Evolutionary conservation across 768 basidiomycete species (phyloP).

Genomic region (Hortiboletus campestris): DNA sequence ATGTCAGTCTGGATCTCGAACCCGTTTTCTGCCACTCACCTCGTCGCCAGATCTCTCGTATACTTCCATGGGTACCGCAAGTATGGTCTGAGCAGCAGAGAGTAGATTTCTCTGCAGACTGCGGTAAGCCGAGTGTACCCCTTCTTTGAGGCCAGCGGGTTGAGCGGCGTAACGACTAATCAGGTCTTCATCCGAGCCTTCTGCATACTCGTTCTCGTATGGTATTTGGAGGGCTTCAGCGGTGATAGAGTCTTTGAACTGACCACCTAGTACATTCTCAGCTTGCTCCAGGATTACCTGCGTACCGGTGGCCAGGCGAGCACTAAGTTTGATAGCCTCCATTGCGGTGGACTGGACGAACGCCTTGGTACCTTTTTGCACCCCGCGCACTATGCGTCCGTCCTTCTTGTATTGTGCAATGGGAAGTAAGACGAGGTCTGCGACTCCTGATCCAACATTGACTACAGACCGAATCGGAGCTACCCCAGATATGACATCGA

Average conservation of each 20-base stretch:
- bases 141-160: conserved; percentile 79
- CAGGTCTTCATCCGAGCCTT: conserved; percentile 46
- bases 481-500: conserved; percentile 95
- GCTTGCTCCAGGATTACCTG: conserved; percentile 97
- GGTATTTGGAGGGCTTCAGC: conserved; percentile 62
- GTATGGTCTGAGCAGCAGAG: conserved; percentile 95
- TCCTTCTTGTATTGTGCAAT: conserved; percentile 99
- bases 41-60: conserved; percentile 93
- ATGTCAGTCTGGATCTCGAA: not conserved
- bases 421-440: conserved; percentile 91
- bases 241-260: conserved; percentile 62
- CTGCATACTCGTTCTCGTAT: conserved; percentile 29
- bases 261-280: conserved; percentile 83
- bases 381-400: conserved; percentile 84
- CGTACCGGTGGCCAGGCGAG: conserved; percentile 91
- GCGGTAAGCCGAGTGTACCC: conserved; percentile 87
- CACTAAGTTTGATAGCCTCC: conserved; percentile 94
- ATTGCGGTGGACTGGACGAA: conserved; percentile 94
- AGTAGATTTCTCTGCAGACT: conserved; percentile 84
- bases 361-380: conserved; percentile 91
- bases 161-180: conserved; percentile 94
- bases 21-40: conserved; percentile 42
- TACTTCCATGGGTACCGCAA: conserved; percentile 99
- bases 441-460: conserved; percentile 95
- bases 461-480: conserved; percentile 95